Percentiles rank a stretch among this genome's conserved stretches.
phyloP scores from a whole-genome alignment of 2,329 filamentous ascomycete genomes.

The Fusarium illudens region DNA sequence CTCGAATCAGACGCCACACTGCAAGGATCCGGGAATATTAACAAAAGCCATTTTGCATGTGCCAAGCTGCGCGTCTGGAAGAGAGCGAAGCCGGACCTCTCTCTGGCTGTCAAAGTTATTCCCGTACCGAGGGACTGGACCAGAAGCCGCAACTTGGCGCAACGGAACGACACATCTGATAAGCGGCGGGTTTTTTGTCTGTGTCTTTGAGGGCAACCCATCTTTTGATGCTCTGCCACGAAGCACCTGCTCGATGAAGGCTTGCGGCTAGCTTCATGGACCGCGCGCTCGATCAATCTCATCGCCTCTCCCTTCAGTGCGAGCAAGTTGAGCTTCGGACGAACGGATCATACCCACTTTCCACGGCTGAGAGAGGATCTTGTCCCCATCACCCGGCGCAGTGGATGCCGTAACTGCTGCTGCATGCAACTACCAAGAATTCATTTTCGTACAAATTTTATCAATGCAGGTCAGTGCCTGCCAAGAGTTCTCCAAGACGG shows the following conservation, averaged over 20 bases:
- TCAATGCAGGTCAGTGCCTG: neutral
- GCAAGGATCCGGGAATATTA: neutral
- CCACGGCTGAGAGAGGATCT: constrained; percentile 6
- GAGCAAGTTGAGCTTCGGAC: constrained; percentile 13
- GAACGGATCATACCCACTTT: constrained; percentile 35
- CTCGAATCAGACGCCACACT: neutral
- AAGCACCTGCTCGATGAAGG: neutral
- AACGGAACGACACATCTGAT: constrained; percentile 25
- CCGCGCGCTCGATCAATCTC: neutral
- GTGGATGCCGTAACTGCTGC: constrained; percentile 19
- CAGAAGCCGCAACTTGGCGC: neutral
- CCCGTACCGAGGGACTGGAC: constrained; percentile 24
- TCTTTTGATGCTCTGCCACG: neutral
- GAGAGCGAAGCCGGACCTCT: constrained; percentile 12
- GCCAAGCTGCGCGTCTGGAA: constrained; percentile 5
- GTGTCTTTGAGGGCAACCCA: neutral
- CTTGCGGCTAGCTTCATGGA: neutral
- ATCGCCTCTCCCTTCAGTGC: neutral
- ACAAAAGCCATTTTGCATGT: neutral
- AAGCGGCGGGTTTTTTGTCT: neutral
- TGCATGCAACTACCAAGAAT: neutral
- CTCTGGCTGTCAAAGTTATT: constrained; percentile 9
- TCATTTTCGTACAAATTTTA: neutral
- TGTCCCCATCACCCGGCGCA: constrained; percentile 11
- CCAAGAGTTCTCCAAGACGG: neutral